These are phyloP conservation scores for Solanum phureja DNA, from an alignment of 257 asterid species.

Conservation along the genomic window DNA sequence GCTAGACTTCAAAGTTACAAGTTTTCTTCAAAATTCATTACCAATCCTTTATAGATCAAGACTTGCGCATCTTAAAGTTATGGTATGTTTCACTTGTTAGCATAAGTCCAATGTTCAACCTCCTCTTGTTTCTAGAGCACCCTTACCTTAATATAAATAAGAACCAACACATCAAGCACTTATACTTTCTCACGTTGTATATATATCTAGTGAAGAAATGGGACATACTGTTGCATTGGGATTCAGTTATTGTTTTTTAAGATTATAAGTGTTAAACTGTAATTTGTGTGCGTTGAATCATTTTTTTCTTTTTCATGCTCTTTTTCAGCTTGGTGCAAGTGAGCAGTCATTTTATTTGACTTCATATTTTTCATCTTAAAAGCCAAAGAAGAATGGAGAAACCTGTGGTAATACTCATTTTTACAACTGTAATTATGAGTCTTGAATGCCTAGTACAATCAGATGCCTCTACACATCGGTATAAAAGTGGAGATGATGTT, in stretches of 20 bases:
- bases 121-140: background rate
- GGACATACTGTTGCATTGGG: background rate
- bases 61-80: background rate
- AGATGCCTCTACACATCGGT: slow-evolving; percentile 2
- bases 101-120: background rate
- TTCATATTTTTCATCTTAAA: background rate
- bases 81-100: background rate
- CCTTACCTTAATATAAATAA: background rate
- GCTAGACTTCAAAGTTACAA: background rate
- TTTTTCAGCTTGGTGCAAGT: background rate
- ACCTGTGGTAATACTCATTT: background rate
- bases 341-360: background rate
- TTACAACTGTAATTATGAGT: background rate
- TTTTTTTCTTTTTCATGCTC: background rate
- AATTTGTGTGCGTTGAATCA: background rate
- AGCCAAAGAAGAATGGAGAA: background rate
- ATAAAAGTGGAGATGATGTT: slow-evolving; percentile 3
- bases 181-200: background rate
- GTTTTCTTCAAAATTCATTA: background rate
- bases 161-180: background rate
- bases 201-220: background rate
- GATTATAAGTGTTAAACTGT: background rate
- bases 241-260: background rate
- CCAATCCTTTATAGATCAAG: background rate
- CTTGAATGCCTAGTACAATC: background rate